These are phyloP conservation scores for Arthrobotrys iridis DNA, from an alignment of 2,329 filamentous ascomycete species.

Conservation along the genomic window DNA sequence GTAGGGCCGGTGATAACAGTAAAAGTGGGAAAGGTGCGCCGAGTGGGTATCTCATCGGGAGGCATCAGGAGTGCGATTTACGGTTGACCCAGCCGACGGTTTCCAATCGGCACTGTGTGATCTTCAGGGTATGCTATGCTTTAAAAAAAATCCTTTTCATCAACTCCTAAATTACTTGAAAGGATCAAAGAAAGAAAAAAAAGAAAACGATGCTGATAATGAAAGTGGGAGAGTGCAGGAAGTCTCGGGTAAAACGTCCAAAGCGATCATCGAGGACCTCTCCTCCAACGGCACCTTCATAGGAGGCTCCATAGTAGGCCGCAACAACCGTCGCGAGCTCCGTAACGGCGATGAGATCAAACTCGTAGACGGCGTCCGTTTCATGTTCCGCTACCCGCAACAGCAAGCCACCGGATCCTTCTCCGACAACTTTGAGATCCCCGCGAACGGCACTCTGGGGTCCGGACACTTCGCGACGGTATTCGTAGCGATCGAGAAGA, in stretches of 20 bases:
- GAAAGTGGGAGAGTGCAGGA: conserved; percentile 8
- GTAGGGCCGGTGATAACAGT: conserved; percentile 66
- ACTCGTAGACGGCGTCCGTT: conserved; percentile 83
- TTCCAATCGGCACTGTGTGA: conserved; percentile 59
- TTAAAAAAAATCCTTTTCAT: conserved; percentile 17
- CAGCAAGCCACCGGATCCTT: conserved; percentile 79
- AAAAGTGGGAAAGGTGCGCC: conserved; percentile 71
- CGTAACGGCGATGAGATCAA: conserved; percentile 91
- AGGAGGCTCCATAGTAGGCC: conserved; percentile 87
- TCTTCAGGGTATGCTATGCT: conserved; percentile 56
- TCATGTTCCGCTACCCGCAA: conserved; percentile 89
- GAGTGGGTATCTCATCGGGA: conserved; percentile 87
- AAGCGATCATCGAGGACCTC: conserved; percentile 87
- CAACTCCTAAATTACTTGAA: conserved; percentile 61
- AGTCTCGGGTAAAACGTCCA: conserved; percentile 66
- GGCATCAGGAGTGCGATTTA: conserved; percentile 84
- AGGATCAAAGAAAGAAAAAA: conserved; percentile 61
- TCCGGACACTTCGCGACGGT: conserved; percentile 97
- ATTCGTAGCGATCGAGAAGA: conserved; percentile 87
- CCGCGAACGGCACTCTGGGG: conserved; percentile 77
- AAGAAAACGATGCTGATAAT: conserved; percentile 65
- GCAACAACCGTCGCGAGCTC: conserved; percentile 89
- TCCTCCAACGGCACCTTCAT: conserved; percentile 97
- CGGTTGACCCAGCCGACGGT: conserved; percentile 57
- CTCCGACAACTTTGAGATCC: conserved; percentile 82